phyloP scores from a whole-genome alignment of 225 moss, liverwort and hornwort genomes.

The Lunularia cruciata region DNA sequence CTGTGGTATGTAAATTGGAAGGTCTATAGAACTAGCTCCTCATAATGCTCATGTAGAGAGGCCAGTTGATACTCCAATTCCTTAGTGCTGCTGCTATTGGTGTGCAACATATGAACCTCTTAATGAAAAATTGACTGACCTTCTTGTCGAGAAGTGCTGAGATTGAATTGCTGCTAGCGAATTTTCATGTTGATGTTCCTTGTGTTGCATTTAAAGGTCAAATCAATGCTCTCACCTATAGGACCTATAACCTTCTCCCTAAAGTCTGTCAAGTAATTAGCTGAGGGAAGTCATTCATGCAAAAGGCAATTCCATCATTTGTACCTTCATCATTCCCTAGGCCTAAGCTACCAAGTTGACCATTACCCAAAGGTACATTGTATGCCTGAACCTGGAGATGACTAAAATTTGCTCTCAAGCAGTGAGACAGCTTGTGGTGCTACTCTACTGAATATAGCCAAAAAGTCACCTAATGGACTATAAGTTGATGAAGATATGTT shows the following conservation, averaged over 20 bases:
- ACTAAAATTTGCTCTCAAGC: constrained; percentile 87
- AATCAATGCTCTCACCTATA: constrained; percentile 77
- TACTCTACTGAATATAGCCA: no score
- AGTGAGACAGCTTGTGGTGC: constrained; percentile 72
- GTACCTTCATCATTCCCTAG: constrained; percentile 56
- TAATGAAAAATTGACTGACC: constrained; percentile 83
- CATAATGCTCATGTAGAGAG: constrained; percentile 41
- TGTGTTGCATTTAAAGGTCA: constrained; percentile 76
- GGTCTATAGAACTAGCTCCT: constrained; percentile 61
- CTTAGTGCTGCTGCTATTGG: constrained; percentile 75
- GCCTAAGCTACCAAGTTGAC: constrained; percentile 74
- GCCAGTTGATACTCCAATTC: constrained; percentile 47
- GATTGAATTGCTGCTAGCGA: constrained; percentile 72
- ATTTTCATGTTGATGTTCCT: constrained; percentile 91
- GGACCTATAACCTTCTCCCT: constrained; percentile 59
- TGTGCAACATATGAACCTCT: constrained; percentile 74
- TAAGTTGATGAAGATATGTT: no score
- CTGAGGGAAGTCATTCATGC: constrained; percentile 95
- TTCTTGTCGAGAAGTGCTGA: constrained; percentile 89
- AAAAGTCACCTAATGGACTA: no score
- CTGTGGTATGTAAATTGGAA: constrained; percentile 58
- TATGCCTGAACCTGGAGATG: constrained; percentile 84
- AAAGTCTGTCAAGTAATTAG: constrained; percentile 62
- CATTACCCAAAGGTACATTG: constrained; percentile 81
- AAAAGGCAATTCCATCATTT: constrained; percentile 82